Evolutionary conservation across 164 flowering plant genomes (phyloP), one percentile per base, ranked within the genome.

Genomic region (Umbellularia californica): DNA sequence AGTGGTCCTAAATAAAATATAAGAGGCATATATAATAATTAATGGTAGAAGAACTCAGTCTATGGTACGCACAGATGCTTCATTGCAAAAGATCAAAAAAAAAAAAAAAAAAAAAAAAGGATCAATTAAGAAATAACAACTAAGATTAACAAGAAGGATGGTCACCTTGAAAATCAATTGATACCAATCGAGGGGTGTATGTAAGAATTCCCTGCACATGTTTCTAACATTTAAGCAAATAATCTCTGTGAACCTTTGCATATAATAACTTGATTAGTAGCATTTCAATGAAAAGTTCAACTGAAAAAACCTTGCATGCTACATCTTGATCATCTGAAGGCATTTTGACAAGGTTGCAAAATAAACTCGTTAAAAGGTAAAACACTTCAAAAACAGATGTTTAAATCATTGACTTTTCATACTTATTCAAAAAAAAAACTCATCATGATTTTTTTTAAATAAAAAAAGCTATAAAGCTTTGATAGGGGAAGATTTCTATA

Each of bases 111-210:
- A 62, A 33, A 62, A 28, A 58, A 3, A 28, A 28, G 5, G 11
- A 60, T 11, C 19, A 10, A 6, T 6, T 3, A 19, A 10, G 41
- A 24, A 50, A 13, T 63, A 62, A 72, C 12, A 58, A 58, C 17
- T 12, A 55, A 41, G 10, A 50, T 60, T 41, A 41, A 41, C 2
- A 47, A 22, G 62, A 74, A 51, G 30, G 65, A 70, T 13, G 71
- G 75, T 68, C 85, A 94, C 98, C 98, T 87, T 87, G 89, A 69
- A 87, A 83, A 76, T 81, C 88, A 72, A 95, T 72, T 20, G 97
- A 90, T 67, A 95, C 76, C 84, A 95, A 68, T 58, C 97, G 97
- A 66, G 97, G 97, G 19, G 97, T 93, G 79, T 90, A 91, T 10
- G 93, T 90, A 65, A 68, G 77, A 68, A 79, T 76, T 19, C 98